Evolutionary conservation across 768 basidiomycete genomes (phyloP), one percentile per base, ranked within the genome.

Genomic region (Naganishia friedmannii): DNA sequence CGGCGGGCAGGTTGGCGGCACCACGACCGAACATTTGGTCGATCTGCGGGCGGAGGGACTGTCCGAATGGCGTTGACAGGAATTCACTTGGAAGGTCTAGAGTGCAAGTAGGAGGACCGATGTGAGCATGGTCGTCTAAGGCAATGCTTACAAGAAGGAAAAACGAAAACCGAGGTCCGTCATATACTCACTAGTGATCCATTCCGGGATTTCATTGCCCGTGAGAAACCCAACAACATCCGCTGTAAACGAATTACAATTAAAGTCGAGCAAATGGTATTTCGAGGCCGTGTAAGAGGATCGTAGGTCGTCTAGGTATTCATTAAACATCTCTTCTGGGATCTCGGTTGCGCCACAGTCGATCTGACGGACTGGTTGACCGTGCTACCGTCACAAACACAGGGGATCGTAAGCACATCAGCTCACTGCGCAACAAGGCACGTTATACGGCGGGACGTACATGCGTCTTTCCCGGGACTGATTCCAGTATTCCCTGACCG

Each of bases 221-320:
- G 91, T 95, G 57, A 97, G 81, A 77, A 96, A 93, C 2, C 90
- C 92, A 39, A 92, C 82, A 69, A 70, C 70, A 73, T 95, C 92
- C 70, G 89, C 91, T 2, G 92, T 93, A 74, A 97, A 97, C 1
- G 91, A 90, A 79, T 97, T 97, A 81, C 93, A 96, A 76, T 96
- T 96, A 74, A 94, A 94, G 53, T 95, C 92, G 89, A 81, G 73
- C 55, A 83, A 66, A 56, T 83, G 80, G 68, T 82, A 82, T 83
- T 92, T 93, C 77, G 93, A 92, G 2, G 91, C 89, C 2, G 92
- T 93, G 77, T 93, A 99, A 71, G 89, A 87, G 5, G 88, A 84
- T 39, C 86, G 83, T 82, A 96, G 86, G 66, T 89, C 89, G 0
- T 81, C 74, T 53, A 99, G 71, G 79, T 94, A 98, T 46, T 97